Evolutionary conservation across 129 eudicot genomes (phyloP), one percentile per base, ranked within the genome.

Genomic region (Chrysanthemum seticuspe): DNA sequence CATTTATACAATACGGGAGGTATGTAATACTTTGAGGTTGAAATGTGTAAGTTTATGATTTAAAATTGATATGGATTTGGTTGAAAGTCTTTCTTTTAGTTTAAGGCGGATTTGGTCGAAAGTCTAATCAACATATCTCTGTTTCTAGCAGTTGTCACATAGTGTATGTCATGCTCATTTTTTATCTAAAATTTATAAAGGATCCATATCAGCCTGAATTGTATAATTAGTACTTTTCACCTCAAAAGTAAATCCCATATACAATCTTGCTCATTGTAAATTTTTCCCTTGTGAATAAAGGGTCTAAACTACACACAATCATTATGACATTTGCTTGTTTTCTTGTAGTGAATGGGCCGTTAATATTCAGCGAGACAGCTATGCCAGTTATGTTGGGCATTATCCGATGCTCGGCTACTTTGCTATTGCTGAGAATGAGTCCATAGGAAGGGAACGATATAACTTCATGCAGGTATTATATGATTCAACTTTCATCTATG

Each of bases 391-490:
- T 76, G 83, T 90, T 77, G 98, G 98, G 12, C 98, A 94, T 74
- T 88, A 90, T 70, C 98, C 97, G 0, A 83, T 94, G 84, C 83
- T 94, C 73, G 88, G 89, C 15, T 94, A 87, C 78, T 94, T 89
- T 80, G 96, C 97, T 19, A 68, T 94, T 48, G 98, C 98, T 6
- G 98, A 94, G 71, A 94, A 94, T 80, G 97, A 94, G 80, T 94
- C 98, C 4, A 86, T 94, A 79, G 98, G 98, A 50, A 81, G 98
- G 81, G 96, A 94, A 73, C 97, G 98, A 16, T 94, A 94, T 83
- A 94, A 94, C 74, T 94, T 94, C 65, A 94, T 94, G 98, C 98
- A 93, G 98, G 98, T 87, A 76, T 78, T 45, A 92, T n/a, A 10
- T 40, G 19, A 40, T 70, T 60, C 13, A 74, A 40, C 56, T 14